Conservation (phyloP, 1,284 basidiomycete species). For the Cystobasidium sp. region DNA sequence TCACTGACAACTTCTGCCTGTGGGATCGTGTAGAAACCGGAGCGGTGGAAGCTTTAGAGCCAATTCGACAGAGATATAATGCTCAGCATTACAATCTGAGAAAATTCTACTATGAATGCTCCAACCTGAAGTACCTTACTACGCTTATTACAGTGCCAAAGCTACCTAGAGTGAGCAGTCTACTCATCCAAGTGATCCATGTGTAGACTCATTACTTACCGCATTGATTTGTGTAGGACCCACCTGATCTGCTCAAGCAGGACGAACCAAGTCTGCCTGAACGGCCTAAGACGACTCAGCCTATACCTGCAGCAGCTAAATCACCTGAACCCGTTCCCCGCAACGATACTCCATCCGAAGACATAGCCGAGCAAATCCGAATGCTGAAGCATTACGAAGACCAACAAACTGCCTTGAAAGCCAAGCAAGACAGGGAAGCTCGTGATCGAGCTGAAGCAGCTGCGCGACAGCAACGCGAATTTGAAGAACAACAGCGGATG, state of each 20-base stretch:
- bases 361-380: conserved; percentile 89
- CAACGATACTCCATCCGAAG: conserved; percentile 63
- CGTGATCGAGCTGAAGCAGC: conserved; percentile 75
- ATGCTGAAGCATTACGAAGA: conserved; percentile 97
- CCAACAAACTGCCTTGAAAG: conserved; percentile 80
- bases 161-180: conserved; percentile 72
- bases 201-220: neutral
- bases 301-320: conserved; percentile 50
- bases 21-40: conserved; percentile 69
- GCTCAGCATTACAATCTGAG: conserved; percentile 87
- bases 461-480: conserved; percentile 81
- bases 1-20: neutral
- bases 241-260: conserved; percentile 84
- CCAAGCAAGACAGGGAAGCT: conserved; percentile 82
- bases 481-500: conserved; percentile 84
- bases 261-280: conserved; percentile 87
- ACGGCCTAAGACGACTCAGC: conserved; percentile 69
- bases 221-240: conserved; percentile 66
- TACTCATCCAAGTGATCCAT: neutral
- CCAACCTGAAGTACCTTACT: conserved; percentile 92
- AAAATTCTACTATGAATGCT: conserved; percentile 97
- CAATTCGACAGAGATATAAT: conserved; percentile 79
- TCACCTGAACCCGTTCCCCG: conserved; percentile 68
- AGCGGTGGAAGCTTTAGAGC: conserved; percentile 81
- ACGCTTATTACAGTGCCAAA: conserved; percentile 96